A percentile compares a stretch with the other conserved stretches of the same genome.
These are phyloP conservation scores for Stachybotrys echinatus DNA, from an alignment of 2,329 filamentous ascomycete species.

Conservation along the genomic window DNA sequence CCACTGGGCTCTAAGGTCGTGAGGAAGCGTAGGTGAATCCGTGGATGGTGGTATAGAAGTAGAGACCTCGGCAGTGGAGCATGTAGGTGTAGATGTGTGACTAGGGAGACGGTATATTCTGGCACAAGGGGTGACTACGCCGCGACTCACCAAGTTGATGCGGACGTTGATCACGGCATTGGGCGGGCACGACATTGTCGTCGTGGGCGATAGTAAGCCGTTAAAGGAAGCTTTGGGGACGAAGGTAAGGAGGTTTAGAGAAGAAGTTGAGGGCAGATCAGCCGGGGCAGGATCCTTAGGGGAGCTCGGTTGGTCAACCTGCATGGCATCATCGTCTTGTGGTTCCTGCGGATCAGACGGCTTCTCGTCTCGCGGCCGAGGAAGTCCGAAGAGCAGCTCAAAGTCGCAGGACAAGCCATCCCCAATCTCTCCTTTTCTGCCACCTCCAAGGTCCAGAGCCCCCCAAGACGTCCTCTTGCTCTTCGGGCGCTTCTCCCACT, in stretches of 20 bases:
- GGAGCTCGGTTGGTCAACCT: slow-evolving; percentile 17
- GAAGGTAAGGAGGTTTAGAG: slow-evolving; percentile 13
- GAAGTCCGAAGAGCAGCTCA: slow-evolving; percentile 54
- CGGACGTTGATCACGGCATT: slow-evolving; percentile 54
- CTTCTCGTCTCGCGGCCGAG: slow-evolving; percentile 7
- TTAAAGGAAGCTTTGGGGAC: slow-evolving; percentile 24
- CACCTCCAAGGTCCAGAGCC: slow-evolving; percentile 66
- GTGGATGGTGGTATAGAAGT: slow-evolving; percentile 31
- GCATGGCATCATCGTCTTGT: slow-evolving; percentile 21
- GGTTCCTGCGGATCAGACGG: not conserved
- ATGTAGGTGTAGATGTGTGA: slow-evolving; percentile 12
- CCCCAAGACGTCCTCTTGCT: slow-evolving; percentile 75
- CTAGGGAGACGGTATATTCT: slow-evolving; percentile 79
- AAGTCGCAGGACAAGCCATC: slow-evolving; percentile 81
- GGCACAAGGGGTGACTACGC: slow-evolving; percentile 65
- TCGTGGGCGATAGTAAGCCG: slow-evolving; percentile 14
- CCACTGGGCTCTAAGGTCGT: slow-evolving; percentile 64
- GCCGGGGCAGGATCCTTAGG: not conserved
- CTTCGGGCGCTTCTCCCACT: slow-evolving; percentile 75
- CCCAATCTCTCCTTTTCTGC: slow-evolving; percentile 76
- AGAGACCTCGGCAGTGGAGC: slow-evolving; percentile 38
- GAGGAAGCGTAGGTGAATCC: slow-evolving; percentile 24
- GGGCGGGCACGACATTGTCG: slow-evolving; percentile 18
- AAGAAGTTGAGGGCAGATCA: not conserved
- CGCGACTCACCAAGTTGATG: slow-evolving; percentile 63